Evolutionary conservation across 371 early-diverging fungal species (phyloP), one percentile per base, ranked within the genome.

Genomic region (Dichotomocladium elegans): DNA sequence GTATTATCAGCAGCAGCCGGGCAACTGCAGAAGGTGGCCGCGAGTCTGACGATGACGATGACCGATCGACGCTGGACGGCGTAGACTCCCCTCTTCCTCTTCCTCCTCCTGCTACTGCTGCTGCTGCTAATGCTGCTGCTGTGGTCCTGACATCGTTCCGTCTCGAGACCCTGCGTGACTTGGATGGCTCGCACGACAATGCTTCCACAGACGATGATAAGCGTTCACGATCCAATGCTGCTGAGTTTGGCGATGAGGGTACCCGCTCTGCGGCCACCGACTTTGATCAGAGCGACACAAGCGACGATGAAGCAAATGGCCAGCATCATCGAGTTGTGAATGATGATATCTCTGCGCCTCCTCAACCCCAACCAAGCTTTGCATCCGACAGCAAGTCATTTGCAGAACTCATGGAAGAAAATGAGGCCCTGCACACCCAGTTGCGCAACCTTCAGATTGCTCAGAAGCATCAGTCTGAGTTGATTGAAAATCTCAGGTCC

Each of bases 331-430:
- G 57, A 50, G 68, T 72, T 1, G 70, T 76, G 8, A 70, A 68
- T 45, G 77, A 77, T 47, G 65, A 66, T 41, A 77, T 77, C 14
- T 62, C 69, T 31, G 77, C 77, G 2, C 77, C 77, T 10, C 74
- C 77, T 9, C 77, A 77, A 55, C 77, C 77, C 6, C 77, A 77
- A 35, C 77, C 77, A 8, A 70, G 72, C 41, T 72, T 77, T 61
- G 77, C 66, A 6, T 53, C 65, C 15, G 59, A 68, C 8, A 70
- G 66, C 19, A 77, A 74, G 24, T 67, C 77, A 0, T 77, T 74
- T 58, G 72, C 65, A 47, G 72, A 72, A 34, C 40, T 77, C 25
- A 51, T 77, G 53, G 77, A 77, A 46, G 77, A 77, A 46, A 77
- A 77, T 37, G 77, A 77, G 44, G 34, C 70, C 27, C 55, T 77